Evolutionary conservation across 129 eudicot species (phyloP).

Genomic region (Silybum marianum): DNA sequence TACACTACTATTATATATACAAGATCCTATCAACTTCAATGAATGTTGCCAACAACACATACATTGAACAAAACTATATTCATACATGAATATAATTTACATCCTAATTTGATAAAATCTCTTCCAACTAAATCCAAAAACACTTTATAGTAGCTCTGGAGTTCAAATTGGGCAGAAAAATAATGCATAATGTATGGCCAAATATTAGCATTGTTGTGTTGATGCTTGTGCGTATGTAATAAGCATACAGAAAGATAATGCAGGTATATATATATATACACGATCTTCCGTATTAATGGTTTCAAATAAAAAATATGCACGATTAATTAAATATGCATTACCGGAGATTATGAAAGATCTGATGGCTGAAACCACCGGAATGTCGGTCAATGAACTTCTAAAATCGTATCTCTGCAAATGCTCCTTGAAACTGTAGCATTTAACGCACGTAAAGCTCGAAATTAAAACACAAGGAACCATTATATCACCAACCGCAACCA

Average conservation of each 20-base stretch:
- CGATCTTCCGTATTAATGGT: neutral
- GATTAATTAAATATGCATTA: constrained; percentile 29
- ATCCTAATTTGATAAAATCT: neutral
- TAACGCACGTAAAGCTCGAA: constrained; percentile 79
- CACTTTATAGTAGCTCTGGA: neutral
- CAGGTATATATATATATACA: neutral
- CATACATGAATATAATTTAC: neutral
- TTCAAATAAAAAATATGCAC: neutral
- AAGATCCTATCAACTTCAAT: neutral
- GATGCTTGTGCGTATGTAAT: neutral
- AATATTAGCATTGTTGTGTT: neutral
- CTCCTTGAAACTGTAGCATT: constrained; percentile 60
- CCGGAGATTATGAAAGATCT: constrained; percentile 87
- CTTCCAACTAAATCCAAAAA: neutral
- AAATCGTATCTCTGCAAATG: constrained; percentile 71
- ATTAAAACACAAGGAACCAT: constrained; percentile 66
- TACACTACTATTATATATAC: too few species aligned
- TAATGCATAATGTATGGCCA: constrained; percentile 3
- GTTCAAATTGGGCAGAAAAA: constrained; percentile 16
- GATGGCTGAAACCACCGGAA: constrained; percentile 76
- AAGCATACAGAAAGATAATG: constrained; percentile 7
- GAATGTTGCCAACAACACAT: neutral
- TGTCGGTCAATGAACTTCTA: constrained; percentile 78
- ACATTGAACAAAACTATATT: neutral
- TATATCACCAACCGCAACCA: constrained; percentile 76